These are phyloP conservation scores for Pythium rhizo-oryzae DNA, from an alignment of 352 stramenopile species.

Conservation along the genomic window DNA sequence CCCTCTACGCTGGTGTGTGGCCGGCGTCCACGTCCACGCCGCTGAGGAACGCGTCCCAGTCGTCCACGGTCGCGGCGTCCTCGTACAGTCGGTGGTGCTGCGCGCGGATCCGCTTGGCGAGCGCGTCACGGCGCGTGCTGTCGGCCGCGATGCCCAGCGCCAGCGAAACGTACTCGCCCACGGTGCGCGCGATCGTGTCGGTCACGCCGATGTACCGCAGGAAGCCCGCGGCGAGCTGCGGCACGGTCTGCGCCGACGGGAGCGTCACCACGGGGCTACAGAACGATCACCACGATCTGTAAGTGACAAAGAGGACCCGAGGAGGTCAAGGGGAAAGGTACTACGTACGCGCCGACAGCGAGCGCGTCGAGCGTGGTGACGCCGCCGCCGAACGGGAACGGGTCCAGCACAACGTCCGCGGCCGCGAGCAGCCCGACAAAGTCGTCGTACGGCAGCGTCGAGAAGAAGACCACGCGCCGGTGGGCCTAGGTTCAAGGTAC, in stretches of 20 bases:
- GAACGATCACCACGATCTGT: background rate
- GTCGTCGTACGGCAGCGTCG: conserved; percentile 53
- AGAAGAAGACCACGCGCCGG: conserved; percentile 59
- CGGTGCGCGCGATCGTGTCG: conserved; percentile 39
- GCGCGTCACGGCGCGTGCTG: conserved; percentile 1
- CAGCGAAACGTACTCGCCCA: conserved; percentile 46
- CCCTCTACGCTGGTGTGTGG: no score
- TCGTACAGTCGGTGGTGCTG: conserved; percentile 31
- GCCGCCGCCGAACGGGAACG: conserved; percentile 84
- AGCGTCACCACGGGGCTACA: conserved; percentile 60
- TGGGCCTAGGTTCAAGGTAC: conserved; percentile 18
- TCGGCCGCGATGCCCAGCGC: conserved; percentile 42
- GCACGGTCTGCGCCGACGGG: conserved; percentile 50
- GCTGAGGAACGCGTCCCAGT: conserved; percentile 44
- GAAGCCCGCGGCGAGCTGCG: conserved; percentile 64
- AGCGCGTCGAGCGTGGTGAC: conserved; percentile 86
- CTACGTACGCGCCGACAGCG: conserved; percentile 76
- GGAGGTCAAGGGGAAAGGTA: background rate
- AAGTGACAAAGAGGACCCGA: conserved; percentile 1
- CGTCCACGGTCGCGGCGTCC: conserved; percentile 28
- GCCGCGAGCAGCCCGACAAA: conserved; percentile 58
- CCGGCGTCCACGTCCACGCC: conserved; percentile 18
- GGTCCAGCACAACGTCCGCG: conserved; percentile 78
- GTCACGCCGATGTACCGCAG: conserved; percentile 56
- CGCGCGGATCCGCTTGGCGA: conserved; percentile 21